Percentiles rank a stretch among this genome's conserved stretches.
phyloP scores from a whole-genome alignment of 805 yeast species.

The Sungouiella blattae region DNA sequence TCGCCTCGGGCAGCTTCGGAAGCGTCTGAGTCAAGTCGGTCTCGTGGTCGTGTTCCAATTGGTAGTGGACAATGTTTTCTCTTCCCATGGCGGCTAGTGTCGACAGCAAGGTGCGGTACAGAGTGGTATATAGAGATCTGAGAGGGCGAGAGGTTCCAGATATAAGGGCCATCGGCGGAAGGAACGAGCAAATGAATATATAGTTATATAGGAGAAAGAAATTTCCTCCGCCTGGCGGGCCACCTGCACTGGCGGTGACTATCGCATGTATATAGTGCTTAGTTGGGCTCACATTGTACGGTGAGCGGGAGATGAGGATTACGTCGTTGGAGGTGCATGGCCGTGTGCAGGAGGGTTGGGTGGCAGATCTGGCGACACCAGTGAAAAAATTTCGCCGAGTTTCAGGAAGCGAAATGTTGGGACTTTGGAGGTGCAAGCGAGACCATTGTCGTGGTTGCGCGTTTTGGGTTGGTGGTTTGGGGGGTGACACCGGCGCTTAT shows the following conservation, averaged over 20 bases:
- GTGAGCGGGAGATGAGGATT: not conserved
- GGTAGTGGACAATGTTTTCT: constrained; percentile 38
- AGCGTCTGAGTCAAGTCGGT: constrained; percentile 24
- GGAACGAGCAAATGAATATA: not conserved
- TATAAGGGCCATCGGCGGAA: too few relatives aligned
- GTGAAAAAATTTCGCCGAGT: too few relatives aligned
- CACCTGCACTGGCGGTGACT: not conserved
- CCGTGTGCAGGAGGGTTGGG: too few relatives aligned
- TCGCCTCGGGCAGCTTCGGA: not conserved
- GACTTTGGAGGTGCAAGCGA: too few relatives aligned
- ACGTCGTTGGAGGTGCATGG: not conserved
- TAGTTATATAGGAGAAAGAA: not conserved
- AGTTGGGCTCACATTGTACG: not conserved
- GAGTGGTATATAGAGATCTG: not conserved
- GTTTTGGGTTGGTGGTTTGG: too few relatives aligned
- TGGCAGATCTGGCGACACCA: too few relatives aligned
- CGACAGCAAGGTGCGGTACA: not conserved
- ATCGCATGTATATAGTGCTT: not conserved
- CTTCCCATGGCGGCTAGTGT: constrained; percentile 30
- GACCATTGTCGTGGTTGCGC: too few relatives aligned
- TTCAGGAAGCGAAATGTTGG: too few relatives aligned
- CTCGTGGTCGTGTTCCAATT: constrained; percentile 37
- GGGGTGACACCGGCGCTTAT: too few relatives aligned
- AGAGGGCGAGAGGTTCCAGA: too few relatives aligned
- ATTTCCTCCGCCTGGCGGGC: too few relatives aligned